Evolutionary conservation across 768 basidiomycete genomes (phyloP).

Genomic region (Naganishia antarctica): DNA sequence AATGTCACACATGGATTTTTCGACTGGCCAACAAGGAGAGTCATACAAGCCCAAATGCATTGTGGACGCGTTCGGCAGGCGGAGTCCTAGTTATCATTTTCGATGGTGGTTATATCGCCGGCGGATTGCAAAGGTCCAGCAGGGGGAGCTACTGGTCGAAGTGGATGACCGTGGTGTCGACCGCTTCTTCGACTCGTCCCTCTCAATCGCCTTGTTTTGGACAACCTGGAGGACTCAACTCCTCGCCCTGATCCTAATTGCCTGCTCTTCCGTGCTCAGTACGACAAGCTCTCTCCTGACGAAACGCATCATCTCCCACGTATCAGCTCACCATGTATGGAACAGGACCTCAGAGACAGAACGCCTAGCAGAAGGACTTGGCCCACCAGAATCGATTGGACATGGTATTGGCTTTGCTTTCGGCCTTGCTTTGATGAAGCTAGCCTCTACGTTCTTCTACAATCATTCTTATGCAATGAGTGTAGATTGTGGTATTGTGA

Average conservation of each 20-base stretch:
- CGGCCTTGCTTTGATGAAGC: constrained; percentile 62
- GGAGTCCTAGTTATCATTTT: not conserved
- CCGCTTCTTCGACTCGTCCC: not conserved
- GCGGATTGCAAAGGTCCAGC: not conserved
- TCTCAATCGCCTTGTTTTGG: not conserved
- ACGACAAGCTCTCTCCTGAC: constrained; percentile 45
- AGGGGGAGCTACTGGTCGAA: not conserved
- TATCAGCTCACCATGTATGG: constrained; percentile 50
- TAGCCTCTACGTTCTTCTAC: constrained; percentile 31
- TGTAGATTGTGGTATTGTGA: constrained; percentile 6
- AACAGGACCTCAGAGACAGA: constrained; percentile 17
- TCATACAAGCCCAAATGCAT: too few relatives aligned
- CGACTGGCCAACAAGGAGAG: too few relatives aligned
- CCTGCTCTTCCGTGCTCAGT: not conserved
- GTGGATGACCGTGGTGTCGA: not conserved
- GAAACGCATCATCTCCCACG: constrained; percentile 59
- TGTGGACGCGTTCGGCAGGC: too few relatives aligned
- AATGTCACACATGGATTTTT: too few relatives aligned
- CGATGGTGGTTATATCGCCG: not conserved
- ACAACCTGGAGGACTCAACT: not conserved
- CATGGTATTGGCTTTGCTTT: constrained; percentile 62
- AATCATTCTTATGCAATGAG: not conserved
- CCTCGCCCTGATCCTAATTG: not conserved
- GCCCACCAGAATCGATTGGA: constrained; percentile 55
- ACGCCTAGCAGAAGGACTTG: not conserved